Conservation (phyloP, 1,284 basidiomycete genomes). For the Rhodotorula sp. region DNA sequence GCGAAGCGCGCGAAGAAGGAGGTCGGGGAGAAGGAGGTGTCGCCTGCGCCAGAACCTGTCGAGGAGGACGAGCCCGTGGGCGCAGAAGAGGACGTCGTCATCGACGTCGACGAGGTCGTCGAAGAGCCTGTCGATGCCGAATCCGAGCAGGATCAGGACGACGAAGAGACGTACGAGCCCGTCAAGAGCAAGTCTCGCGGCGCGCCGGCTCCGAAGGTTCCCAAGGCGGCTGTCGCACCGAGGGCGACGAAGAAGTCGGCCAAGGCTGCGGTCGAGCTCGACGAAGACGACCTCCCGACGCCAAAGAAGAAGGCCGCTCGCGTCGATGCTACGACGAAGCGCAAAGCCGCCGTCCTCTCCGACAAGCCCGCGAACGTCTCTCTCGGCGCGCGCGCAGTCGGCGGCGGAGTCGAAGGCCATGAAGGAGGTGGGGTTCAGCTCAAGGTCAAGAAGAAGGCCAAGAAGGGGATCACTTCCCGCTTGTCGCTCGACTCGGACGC, state of each 20-base stretch:
- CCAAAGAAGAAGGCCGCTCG: not conserved
- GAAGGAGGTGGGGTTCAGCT: not conserved
- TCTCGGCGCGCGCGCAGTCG: not conserved
- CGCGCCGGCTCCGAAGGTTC: not conserved
- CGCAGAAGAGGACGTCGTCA: slow-evolving; percentile 1
- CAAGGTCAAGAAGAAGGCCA: slow-evolving; percentile 18
- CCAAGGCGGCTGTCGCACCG: not conserved
- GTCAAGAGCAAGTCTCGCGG: slow-evolving; percentile 13
- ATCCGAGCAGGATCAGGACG: slow-evolving; percentile 2
- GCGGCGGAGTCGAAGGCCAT: not conserved
- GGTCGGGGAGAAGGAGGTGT: not conserved
- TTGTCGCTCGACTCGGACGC: slow-evolving; percentile 1
- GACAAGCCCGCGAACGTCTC: slow-evolving; percentile 19
- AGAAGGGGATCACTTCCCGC: not conserved
- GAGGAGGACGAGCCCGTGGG: not conserved
- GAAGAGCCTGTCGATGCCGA: not conserved
- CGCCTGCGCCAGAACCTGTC: not conserved
- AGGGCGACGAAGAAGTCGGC: slow-evolving; percentile 7
- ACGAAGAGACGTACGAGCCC: slow-evolving; percentile 8
- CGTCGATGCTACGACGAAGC: too few species aligned
- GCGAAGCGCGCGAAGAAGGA: slow-evolving; percentile 4
- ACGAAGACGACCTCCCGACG: not conserved
- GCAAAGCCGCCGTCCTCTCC: slow-evolving; percentile 15
- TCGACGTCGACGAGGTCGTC: not conserved
- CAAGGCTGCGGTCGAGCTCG: not conserved